These are phyloP conservation scores for Blastocystis sp. DNA, from an alignment of 352 stramenopile genomes.

Conservation along the genomic window DNA sequence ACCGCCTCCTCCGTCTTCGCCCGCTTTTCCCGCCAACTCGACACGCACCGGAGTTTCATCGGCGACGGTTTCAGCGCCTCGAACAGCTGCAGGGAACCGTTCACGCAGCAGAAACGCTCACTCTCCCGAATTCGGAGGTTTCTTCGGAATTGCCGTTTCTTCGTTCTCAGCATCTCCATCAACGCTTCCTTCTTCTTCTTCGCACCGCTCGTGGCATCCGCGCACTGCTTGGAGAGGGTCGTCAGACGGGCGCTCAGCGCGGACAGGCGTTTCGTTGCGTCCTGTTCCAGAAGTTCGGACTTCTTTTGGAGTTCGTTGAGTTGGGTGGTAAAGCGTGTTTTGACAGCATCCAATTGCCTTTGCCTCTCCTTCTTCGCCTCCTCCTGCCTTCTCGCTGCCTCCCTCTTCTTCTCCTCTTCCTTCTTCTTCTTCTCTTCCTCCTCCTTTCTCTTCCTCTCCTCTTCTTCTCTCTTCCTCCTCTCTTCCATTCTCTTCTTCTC, in stretches of 20 bases:
- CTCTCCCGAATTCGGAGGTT: background rate
- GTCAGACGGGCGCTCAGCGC: background rate
- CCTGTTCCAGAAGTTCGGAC: background rate
- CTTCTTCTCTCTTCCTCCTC: background rate
- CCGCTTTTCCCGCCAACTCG: background rate
- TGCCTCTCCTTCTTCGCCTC: background rate
- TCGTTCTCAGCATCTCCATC: background rate
- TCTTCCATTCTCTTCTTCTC: background rate
- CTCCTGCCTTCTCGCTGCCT: background rate
- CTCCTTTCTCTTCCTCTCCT: background rate
- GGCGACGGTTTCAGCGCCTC: background rate
- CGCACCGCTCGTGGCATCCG: no score
- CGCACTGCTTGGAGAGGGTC: background rate
- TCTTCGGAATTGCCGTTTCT: background rate
- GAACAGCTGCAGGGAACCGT: background rate
- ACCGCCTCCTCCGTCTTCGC: background rate
- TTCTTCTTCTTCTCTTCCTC: constrained; percentile 7
- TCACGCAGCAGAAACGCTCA: background rate
- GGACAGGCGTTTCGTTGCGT: background rate
- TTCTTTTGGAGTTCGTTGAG: background rate
- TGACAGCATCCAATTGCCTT: background rate
- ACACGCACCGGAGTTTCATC: background rate
- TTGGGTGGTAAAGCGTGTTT: background rate
- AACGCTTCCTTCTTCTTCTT: background rate
- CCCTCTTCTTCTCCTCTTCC: background rate